Conservation (phyloP, 441 rosid genomes). For the Eutrema salsugineum region DNA sequence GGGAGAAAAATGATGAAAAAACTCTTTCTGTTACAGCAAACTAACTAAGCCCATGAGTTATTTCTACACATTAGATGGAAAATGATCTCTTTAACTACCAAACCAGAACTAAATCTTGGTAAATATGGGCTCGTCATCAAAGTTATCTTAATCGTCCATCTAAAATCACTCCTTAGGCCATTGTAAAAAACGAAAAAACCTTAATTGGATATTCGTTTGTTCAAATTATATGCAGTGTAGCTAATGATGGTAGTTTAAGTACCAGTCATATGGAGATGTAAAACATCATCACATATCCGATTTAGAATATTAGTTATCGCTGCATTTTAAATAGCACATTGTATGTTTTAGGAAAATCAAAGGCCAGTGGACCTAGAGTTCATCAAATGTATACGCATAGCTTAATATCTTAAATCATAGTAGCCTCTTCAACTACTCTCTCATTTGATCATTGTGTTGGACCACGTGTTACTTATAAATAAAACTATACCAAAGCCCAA, state of each 20-base stretch:
- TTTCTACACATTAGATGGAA: not conserved
- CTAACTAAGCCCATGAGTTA: not conserved
- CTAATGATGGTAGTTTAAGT: not conserved
- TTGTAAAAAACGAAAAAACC: not conserved
- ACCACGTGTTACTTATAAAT: not conserved
- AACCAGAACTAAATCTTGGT: not conserved
- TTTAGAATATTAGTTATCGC: not conserved
- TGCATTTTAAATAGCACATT: not conserved
- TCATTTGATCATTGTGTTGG: not conserved
- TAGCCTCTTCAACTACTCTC: not conserved
- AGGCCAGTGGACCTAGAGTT: not conserved
- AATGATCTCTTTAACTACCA: not conserved
- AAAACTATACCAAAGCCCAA: not conserved
- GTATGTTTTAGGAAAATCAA: not conserved
- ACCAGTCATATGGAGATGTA: not conserved
- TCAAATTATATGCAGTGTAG: not conserved
- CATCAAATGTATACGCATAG: not conserved
- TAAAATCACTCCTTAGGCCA: not conserved
- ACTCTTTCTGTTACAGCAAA: not conserved
- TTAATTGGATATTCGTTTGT: not conserved
- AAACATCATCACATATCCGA: not conserved
- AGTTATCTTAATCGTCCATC: not conserved
- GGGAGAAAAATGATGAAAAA: not conserved
- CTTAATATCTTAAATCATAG: not conserved
- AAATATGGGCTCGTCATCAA: not conserved